Percentiles rank a stretch among this genome's conserved stretches.
phyloP scores from a whole-genome alignment of 2,329 filamentous ascomycete species.

The Dichotomopilus funicola region DNA sequence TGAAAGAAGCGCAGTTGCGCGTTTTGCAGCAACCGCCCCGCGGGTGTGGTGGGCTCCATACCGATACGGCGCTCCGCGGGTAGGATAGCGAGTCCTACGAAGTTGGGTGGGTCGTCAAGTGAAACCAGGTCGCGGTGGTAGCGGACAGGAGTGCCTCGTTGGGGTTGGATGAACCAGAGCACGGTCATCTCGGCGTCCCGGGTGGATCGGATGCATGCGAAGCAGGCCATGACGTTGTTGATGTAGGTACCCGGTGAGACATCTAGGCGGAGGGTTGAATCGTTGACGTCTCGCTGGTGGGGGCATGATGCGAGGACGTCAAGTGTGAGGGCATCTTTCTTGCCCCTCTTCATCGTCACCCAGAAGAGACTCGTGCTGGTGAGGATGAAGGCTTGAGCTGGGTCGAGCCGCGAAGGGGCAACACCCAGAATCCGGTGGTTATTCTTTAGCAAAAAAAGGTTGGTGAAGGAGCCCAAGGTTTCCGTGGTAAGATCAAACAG shows the following conservation, averaged over 20 bases:
- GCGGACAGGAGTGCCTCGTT: slow-evolving; percentile 6
- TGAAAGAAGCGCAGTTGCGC: slow-evolving; percentile 22
- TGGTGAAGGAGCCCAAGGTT: slow-evolving; percentile 12
- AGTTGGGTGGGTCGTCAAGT: slow-evolving; percentile 12
- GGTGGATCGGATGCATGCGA: slow-evolving; percentile 25
- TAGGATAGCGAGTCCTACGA: slow-evolving; percentile 18
- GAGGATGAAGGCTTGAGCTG: slow-evolving; percentile 50
- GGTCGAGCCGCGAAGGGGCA: slow-evolving; percentile 39
- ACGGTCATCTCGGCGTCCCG: slow-evolving; percentile 19
- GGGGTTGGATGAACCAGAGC: slow-evolving; percentile 24
- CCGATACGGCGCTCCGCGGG: slow-evolving; percentile 16
- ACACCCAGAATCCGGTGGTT: slow-evolving; percentile 49
- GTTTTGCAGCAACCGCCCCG: slow-evolving; percentile 6
- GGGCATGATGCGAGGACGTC: slow-evolving; percentile 22
- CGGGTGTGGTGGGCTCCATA: background rate
- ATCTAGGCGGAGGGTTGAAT: slow-evolving; percentile 35
- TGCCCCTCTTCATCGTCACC: slow-evolving; percentile 20
- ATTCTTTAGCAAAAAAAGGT: slow-evolving; percentile 24
- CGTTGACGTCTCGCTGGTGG: slow-evolving; percentile 37
- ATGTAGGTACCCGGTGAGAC: slow-evolving; percentile 27
- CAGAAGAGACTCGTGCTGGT: slow-evolving; percentile 48
- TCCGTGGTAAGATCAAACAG: slow-evolving; percentile 15
- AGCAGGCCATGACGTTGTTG: slow-evolving; percentile 13
- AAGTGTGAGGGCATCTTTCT: slow-evolving; percentile 10
- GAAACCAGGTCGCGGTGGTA: slow-evolving; percentile 22